Base-by-base conservation (phyloP, 257 asterid genomes). In the Rhazya stricta region DNA sequence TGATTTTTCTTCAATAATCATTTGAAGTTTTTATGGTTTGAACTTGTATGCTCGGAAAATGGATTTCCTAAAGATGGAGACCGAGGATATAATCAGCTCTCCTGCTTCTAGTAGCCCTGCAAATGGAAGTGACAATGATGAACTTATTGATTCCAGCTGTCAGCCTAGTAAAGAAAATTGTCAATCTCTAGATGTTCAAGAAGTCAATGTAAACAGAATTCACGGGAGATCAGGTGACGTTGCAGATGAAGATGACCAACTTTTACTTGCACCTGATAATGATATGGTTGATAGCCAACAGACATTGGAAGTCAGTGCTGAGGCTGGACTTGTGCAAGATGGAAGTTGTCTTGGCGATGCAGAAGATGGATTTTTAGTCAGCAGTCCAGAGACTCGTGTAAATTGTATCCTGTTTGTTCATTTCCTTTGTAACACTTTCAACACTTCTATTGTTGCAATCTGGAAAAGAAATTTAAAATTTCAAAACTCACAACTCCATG, bases 51-150 rank as follows among this genome's bases (percentile, higher is more conserved):
- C 66, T 65, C 57, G 2, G 19, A 54, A 23, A 54, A 74, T 36
- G 30, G 66, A 23, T 50, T 30, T 68, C 66, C 67, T 68, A 25
- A 19, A 78, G 54, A 91, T 94, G 97, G 94, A 87, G 69, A 79
- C 84, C 32, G 93, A 82, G 84, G 91, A 90, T 75, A 53, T 83
- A 41, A 86, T 78, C 69, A 70, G 76, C 78, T 83, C 78, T 74
- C 90, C 85, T 53, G 85, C 86, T 80, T 86, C 88, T 23, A 79
- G 88, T 82, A 78, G 78, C 54, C 77, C 85, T 48, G 86, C 74
- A 61, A 72, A 80, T 71, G 89, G 74, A 79, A 76, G 79, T 79
- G 90, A 83, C 78, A 77, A 74, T 67, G 78, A 72, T 48, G 83
- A 61, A 67, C 67, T 72, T 29, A 54, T 63, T 74, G 85, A 77